phyloP scores from a whole-genome alignment of 352 stramenopile genomes.

The Phytophthora parvispora region DNA sequence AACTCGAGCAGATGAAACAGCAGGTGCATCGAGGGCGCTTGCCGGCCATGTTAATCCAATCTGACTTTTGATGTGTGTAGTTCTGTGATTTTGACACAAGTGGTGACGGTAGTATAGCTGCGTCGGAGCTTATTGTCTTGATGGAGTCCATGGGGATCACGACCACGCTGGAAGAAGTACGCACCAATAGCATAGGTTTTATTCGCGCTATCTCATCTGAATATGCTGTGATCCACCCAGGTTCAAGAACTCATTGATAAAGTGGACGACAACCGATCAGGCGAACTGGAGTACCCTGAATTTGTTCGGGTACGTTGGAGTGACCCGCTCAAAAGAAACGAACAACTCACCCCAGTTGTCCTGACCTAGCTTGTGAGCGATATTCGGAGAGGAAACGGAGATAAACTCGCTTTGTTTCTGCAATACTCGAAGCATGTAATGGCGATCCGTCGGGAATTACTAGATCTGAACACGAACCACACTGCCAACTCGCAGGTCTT shows the following conservation, averaged over 20 bases:
- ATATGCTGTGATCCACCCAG: conserved; percentile 16
- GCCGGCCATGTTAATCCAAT: not conserved
- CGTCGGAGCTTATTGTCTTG: conserved; percentile 56
- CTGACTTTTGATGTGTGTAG: conserved; percentile 37
- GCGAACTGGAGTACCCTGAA: conserved; percentile 73
- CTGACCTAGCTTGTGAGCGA: conserved; percentile 64
- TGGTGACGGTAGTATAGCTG: conserved; percentile 70
- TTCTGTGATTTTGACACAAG: conserved; percentile 80
- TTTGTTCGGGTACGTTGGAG: conserved; percentile 61
- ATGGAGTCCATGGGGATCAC: conserved; percentile 78
- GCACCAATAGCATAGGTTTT: not conserved
- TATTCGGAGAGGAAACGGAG: conserved; percentile 60
- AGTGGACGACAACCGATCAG: conserved; percentile 77
- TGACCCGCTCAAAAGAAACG: not conserved
- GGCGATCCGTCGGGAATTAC: conserved; percentile 55
- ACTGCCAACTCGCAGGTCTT: conserved; percentile 34
- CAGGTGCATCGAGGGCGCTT: conserved; percentile 41
- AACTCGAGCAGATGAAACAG: conserved; percentile 75
- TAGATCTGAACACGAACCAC: conserved; percentile 42
- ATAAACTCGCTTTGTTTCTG: conserved; percentile 71
- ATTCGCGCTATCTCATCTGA: not conserved
- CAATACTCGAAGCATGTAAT: conserved; percentile 75
- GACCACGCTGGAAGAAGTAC: conserved; percentile 55
- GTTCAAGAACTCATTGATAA: conserved; percentile 75
- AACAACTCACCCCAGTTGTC: not conserved